Conservation (phyloP, 768 basidiomycete genomes). For the Leccinum broughii region DNA sequence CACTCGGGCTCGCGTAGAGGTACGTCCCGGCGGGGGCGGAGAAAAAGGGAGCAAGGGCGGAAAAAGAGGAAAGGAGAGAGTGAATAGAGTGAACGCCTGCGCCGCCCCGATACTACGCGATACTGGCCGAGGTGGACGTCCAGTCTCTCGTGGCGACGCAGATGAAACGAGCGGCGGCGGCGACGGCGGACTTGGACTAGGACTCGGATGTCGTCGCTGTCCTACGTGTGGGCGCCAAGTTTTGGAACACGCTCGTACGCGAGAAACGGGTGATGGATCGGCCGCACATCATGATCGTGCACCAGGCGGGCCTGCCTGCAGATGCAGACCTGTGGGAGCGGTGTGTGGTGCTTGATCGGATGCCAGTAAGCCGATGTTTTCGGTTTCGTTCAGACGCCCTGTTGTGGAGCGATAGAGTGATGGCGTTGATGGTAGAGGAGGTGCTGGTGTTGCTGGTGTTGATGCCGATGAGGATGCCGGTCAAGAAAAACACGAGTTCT, state of each 20-base stretch:
- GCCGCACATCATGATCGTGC: conserved; percentile 84
- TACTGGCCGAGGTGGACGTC: conserved; percentile 28
- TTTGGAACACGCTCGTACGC: conserved; percentile 51
- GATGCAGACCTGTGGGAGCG: conserved; percentile 5
- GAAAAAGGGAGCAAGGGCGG: no score
- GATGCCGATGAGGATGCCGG: conserved; percentile 28
- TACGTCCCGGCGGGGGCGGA: no score
- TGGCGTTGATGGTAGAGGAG: conserved; percentile 5
- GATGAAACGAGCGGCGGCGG: conserved; percentile 1
- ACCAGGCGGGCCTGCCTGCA: conserved; percentile 25
- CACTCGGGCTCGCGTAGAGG: conserved; percentile 24
- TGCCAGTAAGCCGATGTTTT: no score
- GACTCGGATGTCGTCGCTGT: conserved; percentile 20
- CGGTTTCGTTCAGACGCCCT: no score
- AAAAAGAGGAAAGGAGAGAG: no score
- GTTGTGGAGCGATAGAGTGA: no score
- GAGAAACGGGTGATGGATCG: conserved; percentile 46
- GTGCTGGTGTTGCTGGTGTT: conserved; percentile 76
- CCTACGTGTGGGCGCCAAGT: conserved; percentile 32
- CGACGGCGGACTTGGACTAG: no score
- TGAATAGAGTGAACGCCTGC: no score
- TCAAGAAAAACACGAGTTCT: conserved; percentile 47
- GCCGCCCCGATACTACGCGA: conserved; percentile 51
- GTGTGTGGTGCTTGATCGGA: no score
- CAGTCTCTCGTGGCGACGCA: no score